Conservation (phyloP, 2,329 filamentous ascomycete genomes). For the Clonostachys rhizophaga region DNA sequence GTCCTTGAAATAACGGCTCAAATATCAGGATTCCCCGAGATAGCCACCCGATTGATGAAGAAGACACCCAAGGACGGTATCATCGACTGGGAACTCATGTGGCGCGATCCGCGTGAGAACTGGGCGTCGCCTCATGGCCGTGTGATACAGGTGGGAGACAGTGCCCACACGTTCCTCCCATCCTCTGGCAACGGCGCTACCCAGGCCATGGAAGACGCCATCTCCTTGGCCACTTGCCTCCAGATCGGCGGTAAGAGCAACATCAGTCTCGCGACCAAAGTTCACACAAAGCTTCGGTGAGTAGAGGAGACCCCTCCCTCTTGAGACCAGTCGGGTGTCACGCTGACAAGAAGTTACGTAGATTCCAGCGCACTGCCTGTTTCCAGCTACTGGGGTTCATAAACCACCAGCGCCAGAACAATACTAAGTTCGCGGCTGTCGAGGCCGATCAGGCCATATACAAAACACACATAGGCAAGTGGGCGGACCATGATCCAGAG, state of each 20-base stretch:
- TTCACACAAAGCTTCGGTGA: slow-evolving; percentile 3
- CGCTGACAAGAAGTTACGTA: background rate
- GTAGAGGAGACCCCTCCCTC: background rate
- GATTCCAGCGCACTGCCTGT: slow-evolving; percentile 9
- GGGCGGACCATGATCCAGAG: slow-evolving; percentile 17
- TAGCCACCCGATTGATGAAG: background rate
- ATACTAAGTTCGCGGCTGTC: slow-evolving; percentile 8
- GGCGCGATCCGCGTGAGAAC: slow-evolving; percentile 40
- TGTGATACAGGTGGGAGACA: slow-evolving; percentile 11
- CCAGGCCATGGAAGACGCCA: slow-evolving; percentile 10
- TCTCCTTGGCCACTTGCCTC: slow-evolving; percentile 9
- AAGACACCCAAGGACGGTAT: background rate
- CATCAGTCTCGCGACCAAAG: background rate
- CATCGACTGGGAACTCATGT: slow-evolving; percentile 47
- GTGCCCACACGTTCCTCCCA: slow-evolving; percentile 11
- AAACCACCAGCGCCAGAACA: slow-evolving; percentile 10
- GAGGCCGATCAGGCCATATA: slow-evolving; percentile 1
- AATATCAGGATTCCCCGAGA: too few relatives aligned
- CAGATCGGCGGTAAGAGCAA: slow-evolving; percentile 3
- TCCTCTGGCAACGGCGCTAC: slow-evolving; percentile 10
- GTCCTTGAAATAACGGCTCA: too few relatives aligned
- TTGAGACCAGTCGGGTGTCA: background rate
- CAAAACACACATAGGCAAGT: too few relatives aligned
- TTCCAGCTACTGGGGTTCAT: slow-evolving; percentile 10
- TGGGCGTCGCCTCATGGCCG: slow-evolving; percentile 22